phyloP scores from a whole-genome alignment of 768 basidiomycete genomes.

The Pholiota molesta region DNA sequence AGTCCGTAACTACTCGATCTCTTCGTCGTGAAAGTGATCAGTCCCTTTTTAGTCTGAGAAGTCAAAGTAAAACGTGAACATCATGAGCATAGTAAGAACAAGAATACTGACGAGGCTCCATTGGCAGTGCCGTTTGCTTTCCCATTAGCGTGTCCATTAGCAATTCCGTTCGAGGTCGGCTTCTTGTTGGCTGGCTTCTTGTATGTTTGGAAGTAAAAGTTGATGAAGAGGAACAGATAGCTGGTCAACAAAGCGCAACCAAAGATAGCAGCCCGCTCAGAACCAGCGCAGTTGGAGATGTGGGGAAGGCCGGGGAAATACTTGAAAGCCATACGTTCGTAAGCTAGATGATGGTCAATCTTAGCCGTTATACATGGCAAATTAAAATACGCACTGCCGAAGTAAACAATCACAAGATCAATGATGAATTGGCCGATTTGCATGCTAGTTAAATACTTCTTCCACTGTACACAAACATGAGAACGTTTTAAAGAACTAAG shows the following conservation, averaged over 20 bases:
- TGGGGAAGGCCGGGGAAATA: slow-evolving; percentile 71
- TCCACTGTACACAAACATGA: slow-evolving; percentile 68
- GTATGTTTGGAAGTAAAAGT: slow-evolving; percentile 89
- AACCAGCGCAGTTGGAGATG: slow-evolving; percentile 84
- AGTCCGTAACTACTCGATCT: slow-evolving; percentile 32
- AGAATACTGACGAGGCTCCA: slow-evolving; percentile 17
- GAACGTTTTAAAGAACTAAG: slow-evolving; percentile 3
- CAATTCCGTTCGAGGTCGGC: slow-evolving; percentile 46
- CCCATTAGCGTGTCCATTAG: slow-evolving; percentile 37
- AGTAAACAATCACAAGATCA: slow-evolving; percentile 90
- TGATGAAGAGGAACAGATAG: slow-evolving; percentile 95
- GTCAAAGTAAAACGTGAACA: neutral
- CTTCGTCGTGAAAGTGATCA: slow-evolving; percentile 17
- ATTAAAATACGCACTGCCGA: slow-evolving; percentile 74
- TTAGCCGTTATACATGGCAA: neutral
- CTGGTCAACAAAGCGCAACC: slow-evolving; percentile 88
- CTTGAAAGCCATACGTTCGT: slow-evolving; percentile 75
- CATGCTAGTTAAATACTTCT: slow-evolving; percentile 95
- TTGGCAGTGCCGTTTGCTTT: slow-evolving; percentile 24
- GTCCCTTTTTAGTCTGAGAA: slow-evolving; percentile 33
- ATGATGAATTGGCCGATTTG: slow-evolving; percentile 97
- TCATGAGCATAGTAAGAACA: neutral
- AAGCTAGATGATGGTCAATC: slow-evolving; percentile 46
- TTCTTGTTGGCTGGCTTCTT: slow-evolving; percentile 62
- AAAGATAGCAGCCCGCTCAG: slow-evolving; percentile 84